phyloP scores from a whole-genome alignment of 1,139 yeast genomes.

The Pichia sp. region DNA sequence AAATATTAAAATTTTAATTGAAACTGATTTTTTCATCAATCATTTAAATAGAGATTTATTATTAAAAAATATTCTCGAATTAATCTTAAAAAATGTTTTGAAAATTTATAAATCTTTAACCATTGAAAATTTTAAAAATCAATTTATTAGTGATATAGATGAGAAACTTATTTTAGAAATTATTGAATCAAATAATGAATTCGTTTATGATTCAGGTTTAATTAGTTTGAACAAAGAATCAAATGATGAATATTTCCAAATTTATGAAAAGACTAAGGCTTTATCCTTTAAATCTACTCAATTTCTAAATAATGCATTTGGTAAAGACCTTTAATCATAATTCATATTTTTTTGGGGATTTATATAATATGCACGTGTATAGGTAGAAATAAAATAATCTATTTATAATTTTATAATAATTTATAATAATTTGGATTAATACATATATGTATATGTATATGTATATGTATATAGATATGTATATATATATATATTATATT shows the following conservation, averaged over 20 bases:
- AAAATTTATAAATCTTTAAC: conserved; percentile 23
- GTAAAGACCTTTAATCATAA: conserved; percentile 9
- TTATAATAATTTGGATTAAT: too few species aligned
- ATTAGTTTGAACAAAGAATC: conserved; percentile 43
- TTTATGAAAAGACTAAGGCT: conserved; percentile 56
- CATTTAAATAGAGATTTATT: conserved; percentile 25
- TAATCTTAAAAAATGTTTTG: conserved; percentile 22
- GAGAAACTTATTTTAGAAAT: conserved; percentile 9
- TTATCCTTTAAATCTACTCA: conserved; percentile 52
- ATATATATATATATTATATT: neutral
- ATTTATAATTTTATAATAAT: neutral
- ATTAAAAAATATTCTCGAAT: conserved; percentile 19
- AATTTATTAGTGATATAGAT: conserved; percentile 13
- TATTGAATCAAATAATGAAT: conserved; percentile 9
- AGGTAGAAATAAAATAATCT: too few species aligned
- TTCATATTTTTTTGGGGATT: too few species aligned
- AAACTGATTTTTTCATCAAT: conserved; percentile 50
- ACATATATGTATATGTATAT: conserved; percentile 1
- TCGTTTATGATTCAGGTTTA: conserved; percentile 10
- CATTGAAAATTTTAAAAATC: conserved; percentile 15
- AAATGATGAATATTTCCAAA: conserved; percentile 48
- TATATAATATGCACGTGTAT: too few species aligned
- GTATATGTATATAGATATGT: neutral
- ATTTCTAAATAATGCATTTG: conserved; percentile 37
- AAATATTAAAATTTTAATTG: conserved; percentile 40